Conservation (phyloP, 331 rosid species). For the Malus hybrid region DNA sequence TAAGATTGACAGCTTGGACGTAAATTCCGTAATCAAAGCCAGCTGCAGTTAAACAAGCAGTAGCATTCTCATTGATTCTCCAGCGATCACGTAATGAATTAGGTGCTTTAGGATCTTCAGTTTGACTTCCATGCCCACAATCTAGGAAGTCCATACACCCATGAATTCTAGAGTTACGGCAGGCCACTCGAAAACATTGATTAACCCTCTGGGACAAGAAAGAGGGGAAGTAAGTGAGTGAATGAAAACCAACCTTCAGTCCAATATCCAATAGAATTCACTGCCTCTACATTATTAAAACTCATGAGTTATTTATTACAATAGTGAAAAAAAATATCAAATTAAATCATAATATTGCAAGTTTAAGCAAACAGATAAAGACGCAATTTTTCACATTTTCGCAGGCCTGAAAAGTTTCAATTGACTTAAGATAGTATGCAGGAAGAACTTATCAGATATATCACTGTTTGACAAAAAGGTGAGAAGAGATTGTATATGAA, state of each 20-base stretch:
- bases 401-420: background rate
- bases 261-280: background rate
- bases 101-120: rapidly evolving
- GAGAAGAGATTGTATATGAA: background rate
- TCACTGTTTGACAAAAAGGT: background rate
- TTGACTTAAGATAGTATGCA: background rate
- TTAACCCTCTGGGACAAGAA: conserved; percentile 59
- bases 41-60: conserved; percentile 27
- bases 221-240: conserved; percentile 12
- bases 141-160: conserved; percentile 44
- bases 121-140: conserved; percentile 37
- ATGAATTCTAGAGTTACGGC: background rate
- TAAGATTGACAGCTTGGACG: conserved; percentile 45
- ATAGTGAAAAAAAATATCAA: background rate
- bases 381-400: background rate
- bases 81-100: background rate
- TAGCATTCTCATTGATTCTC: conserved; percentile 7
- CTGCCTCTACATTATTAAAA: background rate
- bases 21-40: conserved; percentile 53
- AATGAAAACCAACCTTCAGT: background rate
- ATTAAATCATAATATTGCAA: background rate
- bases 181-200: conserved; percentile 66
- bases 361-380: background rate
- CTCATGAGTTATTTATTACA: background rate
- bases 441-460: background rate